These are phyloP conservation scores for Amyloporia xantha DNA, from an alignment of 768 basidiomycete genomes.

Conservation along the genomic window DNA sequence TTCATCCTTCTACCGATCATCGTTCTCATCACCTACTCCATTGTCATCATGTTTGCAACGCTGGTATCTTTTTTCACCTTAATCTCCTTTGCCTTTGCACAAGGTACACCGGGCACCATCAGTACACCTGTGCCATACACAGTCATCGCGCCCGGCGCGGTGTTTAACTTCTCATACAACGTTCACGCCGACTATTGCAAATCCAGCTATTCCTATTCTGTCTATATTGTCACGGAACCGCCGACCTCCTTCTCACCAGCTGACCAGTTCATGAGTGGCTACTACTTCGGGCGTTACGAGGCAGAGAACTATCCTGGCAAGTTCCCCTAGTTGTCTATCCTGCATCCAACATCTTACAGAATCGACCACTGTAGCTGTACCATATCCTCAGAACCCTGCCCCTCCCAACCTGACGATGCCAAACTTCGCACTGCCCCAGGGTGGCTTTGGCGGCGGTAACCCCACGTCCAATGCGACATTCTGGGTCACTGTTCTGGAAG, in stretches of 20 bases:
- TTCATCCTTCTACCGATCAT: not conserved
- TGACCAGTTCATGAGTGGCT: constrained; percentile 29
- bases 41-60: not conserved
- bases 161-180: constrained; percentile 35
- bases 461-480: constrained; percentile 27
- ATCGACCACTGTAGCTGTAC: constrained; percentile 28
- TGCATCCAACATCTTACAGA: not conserved
- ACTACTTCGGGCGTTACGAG: constrained; percentile 40
- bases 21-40: not conserved
- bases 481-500: constrained; percentile 35
- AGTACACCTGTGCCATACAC: constrained; percentile 26
- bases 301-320: constrained; percentile 38
- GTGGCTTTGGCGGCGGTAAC: constrained; percentile 32
- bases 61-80: not conserved
- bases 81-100: not conserved
- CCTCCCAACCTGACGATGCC: constrained; percentile 39
- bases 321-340: not conserved
- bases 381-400: constrained; percentile 31
- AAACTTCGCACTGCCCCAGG: constrained; percentile 34
- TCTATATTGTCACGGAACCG: constrained; percentile 32
- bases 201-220: constrained; percentile 36
- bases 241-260: constrained; percentile 22
- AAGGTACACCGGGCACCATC: constrained; percentile 20
- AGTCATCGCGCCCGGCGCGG: constrained; percentile 31
- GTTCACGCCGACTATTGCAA: constrained; percentile 35